A percentile compares a stretch with the other conserved stretches of the same genome.
These are phyloP conservation scores for Pseudocercospora pini-densiflorae DNA, from an alignment of 2,329 filamentous ascomycete genomes.

Conservation along the genomic window DNA sequence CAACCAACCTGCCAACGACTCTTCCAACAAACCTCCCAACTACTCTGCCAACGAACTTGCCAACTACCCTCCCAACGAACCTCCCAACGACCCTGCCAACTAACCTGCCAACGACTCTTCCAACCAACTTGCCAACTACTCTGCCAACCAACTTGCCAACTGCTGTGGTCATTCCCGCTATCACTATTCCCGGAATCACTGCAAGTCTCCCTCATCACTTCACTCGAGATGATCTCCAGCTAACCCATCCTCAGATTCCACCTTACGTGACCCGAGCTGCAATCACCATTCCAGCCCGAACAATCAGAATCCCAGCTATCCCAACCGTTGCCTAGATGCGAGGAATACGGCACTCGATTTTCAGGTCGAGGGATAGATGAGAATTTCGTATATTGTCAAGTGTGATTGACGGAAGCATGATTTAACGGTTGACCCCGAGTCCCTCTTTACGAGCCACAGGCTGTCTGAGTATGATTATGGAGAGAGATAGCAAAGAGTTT, in stretches of 20 bases:
- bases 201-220: background rate
- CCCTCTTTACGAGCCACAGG: conserved; percentile 4
- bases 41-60: background rate
- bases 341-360: background rate
- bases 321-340: background rate
- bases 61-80: background rate
- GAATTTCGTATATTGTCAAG: background rate
- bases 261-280: background rate
- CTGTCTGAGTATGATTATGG: background rate
- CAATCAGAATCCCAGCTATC: background rate
- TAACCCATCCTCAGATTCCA: background rate
- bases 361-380: background rate
- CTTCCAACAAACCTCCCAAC: background rate
- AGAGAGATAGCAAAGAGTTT: background rate
- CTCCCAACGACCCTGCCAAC: background rate
- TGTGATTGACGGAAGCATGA: background rate
- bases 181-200: background rate
- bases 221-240: background rate
- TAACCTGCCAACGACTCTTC: background rate
- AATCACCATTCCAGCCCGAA: background rate
- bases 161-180: conserved; percentile 1
- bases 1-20: background rate
- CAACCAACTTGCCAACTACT: background rate
- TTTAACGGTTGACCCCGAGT: conserved; percentile 2
- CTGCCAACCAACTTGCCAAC: background rate